Conservation (phyloP, 1,284 basidiomycete genomes). For the Lignosus rhinocerotis region DNA sequence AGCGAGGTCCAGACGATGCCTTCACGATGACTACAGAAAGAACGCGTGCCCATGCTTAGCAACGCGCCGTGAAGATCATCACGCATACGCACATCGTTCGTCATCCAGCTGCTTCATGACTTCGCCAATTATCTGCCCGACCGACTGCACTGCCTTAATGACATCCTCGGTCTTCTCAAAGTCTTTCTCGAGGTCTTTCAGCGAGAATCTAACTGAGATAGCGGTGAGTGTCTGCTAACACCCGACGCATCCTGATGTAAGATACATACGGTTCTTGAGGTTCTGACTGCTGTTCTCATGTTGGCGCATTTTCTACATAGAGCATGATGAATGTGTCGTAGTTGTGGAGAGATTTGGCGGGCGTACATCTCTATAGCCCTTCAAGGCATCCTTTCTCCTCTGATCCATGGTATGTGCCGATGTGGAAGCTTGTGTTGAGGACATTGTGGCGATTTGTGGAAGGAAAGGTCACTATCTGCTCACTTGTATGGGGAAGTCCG, state of each 20-base stretch:
- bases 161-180: conserved; percentile 98
- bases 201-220: conserved; percentile 53
- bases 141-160: conserved; percentile 98
- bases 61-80: neutral
- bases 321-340: neutral
- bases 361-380: conserved; percentile 28
- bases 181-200: conserved; percentile 87
- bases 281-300: conserved; percentile 83
- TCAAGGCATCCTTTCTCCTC: conserved; percentile 30
- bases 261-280: conserved; percentile 79
- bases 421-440: conserved; percentile 29
- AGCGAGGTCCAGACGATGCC: conserved; percentile 96
- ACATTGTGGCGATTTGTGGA: conserved; percentile 19
- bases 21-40: conserved; percentile 88
- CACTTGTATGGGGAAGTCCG: neutral
- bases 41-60: too few species aligned
- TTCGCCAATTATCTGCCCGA: conserved; percentile 99
- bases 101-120: conserved; percentile 99
- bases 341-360: too few species aligned
- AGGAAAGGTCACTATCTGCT: too few species aligned
- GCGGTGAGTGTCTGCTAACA: neutral
- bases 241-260: neutral
- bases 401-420: conserved; percentile 31
- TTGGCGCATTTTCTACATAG: conserved; percentile 81
- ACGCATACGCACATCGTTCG: conserved; percentile 80